Base-by-base conservation (phyloP, 2,329 filamentous ascomycete genomes). In the Basipetospora chlamydospora region DNA sequence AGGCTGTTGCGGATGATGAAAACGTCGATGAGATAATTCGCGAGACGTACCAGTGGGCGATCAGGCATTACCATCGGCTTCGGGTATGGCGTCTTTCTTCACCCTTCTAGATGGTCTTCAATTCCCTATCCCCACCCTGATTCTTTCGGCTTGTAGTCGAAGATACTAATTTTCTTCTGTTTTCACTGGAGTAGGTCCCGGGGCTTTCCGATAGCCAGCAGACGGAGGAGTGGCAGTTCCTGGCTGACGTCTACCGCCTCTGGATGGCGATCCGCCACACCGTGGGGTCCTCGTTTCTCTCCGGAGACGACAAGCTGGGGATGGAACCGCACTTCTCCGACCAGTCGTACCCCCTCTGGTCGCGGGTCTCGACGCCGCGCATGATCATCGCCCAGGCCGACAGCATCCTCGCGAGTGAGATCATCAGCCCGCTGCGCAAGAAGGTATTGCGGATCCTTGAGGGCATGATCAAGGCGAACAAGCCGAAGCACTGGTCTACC, bases 181-280 rank as follows among this genome's bases (percentile, higher is more conserved):
- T n/a, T n/a, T n/a, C n/a, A n/a, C n/a, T n/a, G 2, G 11, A 8
- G 11, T 15, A 36, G 34, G 34, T 33, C 31, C 13, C 17, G 9
- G 26, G 26, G 12, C 34, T 36, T 23, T 12, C 16, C 10, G 26
- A 36, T n/a, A 13, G 28, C 4, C 39, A 49, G 0, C 42, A 45
- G 2, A 41, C 46, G 15, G 41, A 46, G 11, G 54, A 61, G 25
- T 49, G 52, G 20, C 37, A 44, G 1, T 54, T 68, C 4, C 39
- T 70, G n/a, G 39, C 42, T 1, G 55, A 57, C 8, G 51, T 64
- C 3, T 60, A 69, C 16, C 46, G 49, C 5, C 43, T 70, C 1
- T 66, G 63, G 60, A 63, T 67, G 43, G 60, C 59, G 3, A 58
- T 59, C 9, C 53, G 66, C 5, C 59, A 66, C 32, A 61, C 58